These are phyloP conservation scores for Pleodorina starrii DNA, from an alignment of 139 green algal genomes.

Conservation along the genomic window DNA sequence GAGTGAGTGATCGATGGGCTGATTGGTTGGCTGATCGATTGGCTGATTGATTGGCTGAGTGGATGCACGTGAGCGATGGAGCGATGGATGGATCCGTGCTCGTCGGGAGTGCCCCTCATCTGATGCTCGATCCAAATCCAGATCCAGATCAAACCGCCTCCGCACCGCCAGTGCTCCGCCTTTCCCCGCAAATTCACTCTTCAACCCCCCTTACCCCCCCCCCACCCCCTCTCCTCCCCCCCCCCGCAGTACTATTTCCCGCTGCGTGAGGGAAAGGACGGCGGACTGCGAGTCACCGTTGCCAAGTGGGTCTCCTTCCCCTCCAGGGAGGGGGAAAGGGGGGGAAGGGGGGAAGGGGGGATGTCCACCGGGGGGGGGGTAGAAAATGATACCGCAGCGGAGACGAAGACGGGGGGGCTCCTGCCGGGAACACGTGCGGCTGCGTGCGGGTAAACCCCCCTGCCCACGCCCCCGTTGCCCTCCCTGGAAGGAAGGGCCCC, in stretches of 20 bases:
- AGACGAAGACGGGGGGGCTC: neutral
- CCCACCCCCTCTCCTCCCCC: neutral
- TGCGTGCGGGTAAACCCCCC: too few relatives aligned
- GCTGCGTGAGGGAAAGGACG: constrained; percentile 65
- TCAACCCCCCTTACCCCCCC: neutral
- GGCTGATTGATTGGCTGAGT: too few relatives aligned
- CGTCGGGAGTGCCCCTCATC: too few relatives aligned
- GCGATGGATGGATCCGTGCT: too few relatives aligned
- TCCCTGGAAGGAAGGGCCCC: too few relatives aligned
- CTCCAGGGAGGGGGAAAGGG: neutral
- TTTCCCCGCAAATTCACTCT: neutral
- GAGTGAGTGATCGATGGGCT: neutral
- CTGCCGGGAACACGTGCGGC: too few relatives aligned
- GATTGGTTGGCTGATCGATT: too few relatives aligned
- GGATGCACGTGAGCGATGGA: too few relatives aligned
- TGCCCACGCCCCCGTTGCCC: too few relatives aligned
- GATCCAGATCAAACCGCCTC: neutral
- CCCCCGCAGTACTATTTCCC: constrained; percentile 77
- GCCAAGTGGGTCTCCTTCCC: constrained; percentile 60
- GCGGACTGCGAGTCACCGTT: constrained; percentile 79
- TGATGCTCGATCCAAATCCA: too few relatives aligned
- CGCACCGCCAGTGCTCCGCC: neutral
- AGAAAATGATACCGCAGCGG: neutral
- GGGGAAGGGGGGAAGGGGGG: neutral
- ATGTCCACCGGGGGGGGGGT: neutral